phyloP scores from a whole-genome alignment of 2,329 filamentous ascomycete genomes.

The Podosphaera xanthii region DNA sequence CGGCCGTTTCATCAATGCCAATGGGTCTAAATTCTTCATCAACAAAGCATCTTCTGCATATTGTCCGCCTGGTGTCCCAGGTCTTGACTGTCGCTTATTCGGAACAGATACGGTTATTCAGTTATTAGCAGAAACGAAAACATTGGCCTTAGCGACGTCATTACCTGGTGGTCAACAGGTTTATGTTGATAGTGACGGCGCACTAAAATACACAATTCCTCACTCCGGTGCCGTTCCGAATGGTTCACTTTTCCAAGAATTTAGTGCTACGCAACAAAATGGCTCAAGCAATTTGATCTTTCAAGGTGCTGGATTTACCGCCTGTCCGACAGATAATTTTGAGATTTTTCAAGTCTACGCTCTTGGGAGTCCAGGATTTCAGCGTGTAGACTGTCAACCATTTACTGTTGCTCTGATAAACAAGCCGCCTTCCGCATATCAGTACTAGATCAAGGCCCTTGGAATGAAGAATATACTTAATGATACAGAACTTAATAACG shows the following conservation, averaged over 20 bases:
- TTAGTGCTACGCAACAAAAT: background rate
- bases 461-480: too few species aligned
- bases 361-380: background rate
- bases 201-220: slow-evolving; percentile 30
- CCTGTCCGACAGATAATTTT: background rate
- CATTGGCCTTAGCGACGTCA: background rate
- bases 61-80: slow-evolving; percentile 3
- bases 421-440: background rate
- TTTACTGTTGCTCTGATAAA: background rate
- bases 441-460: background rate
- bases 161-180: slow-evolving; percentile 39
- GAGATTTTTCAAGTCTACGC: background rate
- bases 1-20: slow-evolving; percentile 2
- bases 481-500: too few species aligned
- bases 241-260: background rate
- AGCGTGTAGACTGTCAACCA: background rate
- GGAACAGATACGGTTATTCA: background rate
- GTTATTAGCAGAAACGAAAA: background rate
- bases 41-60: slow-evolving; percentile 4
- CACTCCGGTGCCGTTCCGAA: slow-evolving; percentile 2
- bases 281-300: background rate
- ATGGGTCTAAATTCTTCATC: slow-evolving; percentile 7
- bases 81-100: slow-evolving; percentile 1
- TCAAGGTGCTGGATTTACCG: background rate
- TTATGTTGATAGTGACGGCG: slow-evolving; percentile 31